phyloP scores from a whole-genome alignment of 2,329 filamentous ascomycete species.

The Grosmannia penicillata region DNA sequence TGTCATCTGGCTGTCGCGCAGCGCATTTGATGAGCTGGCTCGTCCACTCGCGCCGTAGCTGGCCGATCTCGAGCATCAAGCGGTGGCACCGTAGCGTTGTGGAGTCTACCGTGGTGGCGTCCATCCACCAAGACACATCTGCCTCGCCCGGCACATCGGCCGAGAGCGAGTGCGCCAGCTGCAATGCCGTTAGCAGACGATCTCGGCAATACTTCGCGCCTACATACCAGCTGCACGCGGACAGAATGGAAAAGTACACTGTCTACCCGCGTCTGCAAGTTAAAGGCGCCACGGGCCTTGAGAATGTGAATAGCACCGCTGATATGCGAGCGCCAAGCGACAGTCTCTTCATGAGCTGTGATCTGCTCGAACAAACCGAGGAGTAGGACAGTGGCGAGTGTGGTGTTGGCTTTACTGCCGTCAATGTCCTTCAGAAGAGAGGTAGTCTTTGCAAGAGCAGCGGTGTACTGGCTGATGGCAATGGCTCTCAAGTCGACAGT shows the following conservation, averaged over 20 bases:
- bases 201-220: neutral
- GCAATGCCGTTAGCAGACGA: slow-evolving; percentile 3
- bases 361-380: slow-evolving; percentile 48
- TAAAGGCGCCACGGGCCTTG: slow-evolving; percentile 41
- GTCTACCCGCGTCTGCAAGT: slow-evolving; percentile 36
- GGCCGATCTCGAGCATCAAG: slow-evolving; percentile 36
- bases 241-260: slow-evolving; percentile 43
- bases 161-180: slow-evolving; percentile 42
- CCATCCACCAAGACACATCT: slow-evolving; percentile 44
- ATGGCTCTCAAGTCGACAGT: slow-evolving; percentile 20
- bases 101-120: slow-evolving; percentile 32
- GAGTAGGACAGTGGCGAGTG: slow-evolving; percentile 42
- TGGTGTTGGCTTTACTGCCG: slow-evolving; percentile 36
- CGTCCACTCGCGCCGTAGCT: slow-evolving; percentile 41
- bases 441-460: slow-evolving; percentile 37
- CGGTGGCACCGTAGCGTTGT: slow-evolving; percentile 31
- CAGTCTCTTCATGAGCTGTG: slow-evolving; percentile 34
- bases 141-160: slow-evolving; percentile 35
- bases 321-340: slow-evolving; percentile 48
- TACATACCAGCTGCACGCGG: slow-evolving; percentile 40
- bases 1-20: slow-evolving; percentile 31
- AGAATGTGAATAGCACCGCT: slow-evolving; percentile 47
- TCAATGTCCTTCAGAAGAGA: slow-evolving; percentile 34
- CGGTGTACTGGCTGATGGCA: slow-evolving; percentile 36
- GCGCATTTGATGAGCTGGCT: slow-evolving; percentile 27